Percentiles rank a stretch among this genome's conserved stretches.
phyloP scores from a whole-genome alignment of 148 eudicot genomes.

The Chenopodium album region DNA sequence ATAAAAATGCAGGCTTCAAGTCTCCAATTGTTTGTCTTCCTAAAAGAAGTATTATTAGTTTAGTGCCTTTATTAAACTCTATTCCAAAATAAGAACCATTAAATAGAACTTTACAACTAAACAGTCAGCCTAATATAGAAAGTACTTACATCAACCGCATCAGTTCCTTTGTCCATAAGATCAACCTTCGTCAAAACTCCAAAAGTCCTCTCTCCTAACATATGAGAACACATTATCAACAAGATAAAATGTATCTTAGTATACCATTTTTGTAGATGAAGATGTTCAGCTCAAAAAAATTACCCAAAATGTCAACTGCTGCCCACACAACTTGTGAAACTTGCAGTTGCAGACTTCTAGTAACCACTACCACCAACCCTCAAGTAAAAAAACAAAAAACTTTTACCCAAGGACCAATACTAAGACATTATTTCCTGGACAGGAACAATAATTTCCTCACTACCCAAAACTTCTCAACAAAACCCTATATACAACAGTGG shows the following conservation, averaged over 20 bases:
- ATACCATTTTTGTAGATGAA: neutral
- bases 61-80: neutral
- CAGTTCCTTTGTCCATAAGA: conserved; percentile 80
- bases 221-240: neutral
- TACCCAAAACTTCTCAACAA: neutral
- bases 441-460: neutral
- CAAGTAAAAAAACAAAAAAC: neutral
- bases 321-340: neutral
- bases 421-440: neutral
- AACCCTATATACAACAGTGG: neutral
- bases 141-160: conserved; percentile 66
- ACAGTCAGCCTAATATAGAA: neutral
- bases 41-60: neutral
- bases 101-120: neutral
- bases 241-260: neutral
- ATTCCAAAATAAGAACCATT: neutral
- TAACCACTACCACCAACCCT: no score
- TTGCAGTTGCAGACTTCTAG: neutral
- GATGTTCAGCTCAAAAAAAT: neutral
- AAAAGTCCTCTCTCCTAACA: conserved; percentile 69
- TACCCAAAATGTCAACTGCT: neutral
- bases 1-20: neutral
- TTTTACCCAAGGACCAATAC: neutral
- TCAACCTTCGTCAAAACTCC: conserved; percentile 74
- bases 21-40: neutral